Percentiles rank a stretch among this genome's conserved stretches.
Evolutionary conservation across 805 yeast species (phyloP).

Genomic region (Saturnispora sekii): DNA sequence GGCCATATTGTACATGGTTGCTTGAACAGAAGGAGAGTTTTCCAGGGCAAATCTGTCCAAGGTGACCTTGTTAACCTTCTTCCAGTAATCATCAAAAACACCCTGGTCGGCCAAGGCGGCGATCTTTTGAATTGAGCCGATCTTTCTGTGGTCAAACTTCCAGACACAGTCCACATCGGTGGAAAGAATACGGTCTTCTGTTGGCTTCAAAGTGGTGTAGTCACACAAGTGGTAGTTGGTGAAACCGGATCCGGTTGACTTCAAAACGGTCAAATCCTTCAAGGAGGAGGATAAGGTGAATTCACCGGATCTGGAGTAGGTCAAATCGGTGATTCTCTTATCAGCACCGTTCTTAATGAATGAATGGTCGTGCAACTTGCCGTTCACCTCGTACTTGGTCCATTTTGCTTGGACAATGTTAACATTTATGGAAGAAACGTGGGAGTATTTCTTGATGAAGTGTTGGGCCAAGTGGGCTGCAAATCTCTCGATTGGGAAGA

Average conservation of each 20-base stretch:
- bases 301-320: conserved; percentile 43
- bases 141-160: conserved; percentile 47
- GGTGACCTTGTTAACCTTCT: conserved; percentile 57
- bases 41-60: conserved; percentile 73
- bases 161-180: conserved; percentile 75
- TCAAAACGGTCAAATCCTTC: conserved; percentile 73
- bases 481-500: conserved; percentile 85
- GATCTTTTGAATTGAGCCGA: conserved; percentile 43
- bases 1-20: conserved; percentile 92
- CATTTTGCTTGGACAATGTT: conserved; percentile 66
- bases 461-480: conserved; percentile 80
- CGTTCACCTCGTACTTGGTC: conserved; percentile 67
- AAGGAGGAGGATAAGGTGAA: conserved; percentile 57
- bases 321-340: conserved; percentile 50
- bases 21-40: conserved; percentile 91
- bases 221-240: conserved; percentile 81
- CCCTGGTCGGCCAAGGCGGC: conserved; percentile 45
- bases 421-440: conserved; percentile 63
- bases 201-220: conserved; percentile 78
- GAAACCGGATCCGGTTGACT: conserved; percentile 89
- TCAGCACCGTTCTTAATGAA: conserved; percentile 82
- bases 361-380: conserved; percentile 73
- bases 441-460: conserved; percentile 66
- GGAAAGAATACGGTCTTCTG: conserved; percentile 76
- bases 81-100: conserved; percentile 54